phyloP scores from a whole-genome alignment of 225 moss, liverwort and hornwort genomes.

The Antitrichia curtipendula region DNA sequence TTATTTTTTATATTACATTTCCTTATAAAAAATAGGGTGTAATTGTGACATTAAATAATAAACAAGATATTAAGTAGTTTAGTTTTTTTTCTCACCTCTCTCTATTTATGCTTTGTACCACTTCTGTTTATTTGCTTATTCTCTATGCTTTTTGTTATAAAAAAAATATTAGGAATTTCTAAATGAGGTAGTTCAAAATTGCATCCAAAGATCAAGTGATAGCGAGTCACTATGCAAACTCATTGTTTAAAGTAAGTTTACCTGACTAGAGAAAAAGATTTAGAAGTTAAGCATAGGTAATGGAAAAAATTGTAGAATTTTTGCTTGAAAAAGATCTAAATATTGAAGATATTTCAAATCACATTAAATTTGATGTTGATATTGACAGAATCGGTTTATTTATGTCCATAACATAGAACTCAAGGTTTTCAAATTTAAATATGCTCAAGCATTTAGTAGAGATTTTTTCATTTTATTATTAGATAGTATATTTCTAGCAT shows the following conservation, averaged over 20 bases:
- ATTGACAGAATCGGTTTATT: background rate
- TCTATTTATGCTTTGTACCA: background rate
- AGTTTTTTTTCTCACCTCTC: background rate
- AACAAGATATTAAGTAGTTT: background rate
- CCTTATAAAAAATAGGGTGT: no score
- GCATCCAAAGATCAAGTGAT: background rate
- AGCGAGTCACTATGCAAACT: background rate
- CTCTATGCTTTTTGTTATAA: background rate
- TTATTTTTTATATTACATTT: no score
- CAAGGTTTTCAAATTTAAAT: background rate
- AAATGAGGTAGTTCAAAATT: background rate
- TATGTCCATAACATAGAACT: fast-evolving
- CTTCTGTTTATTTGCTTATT: fast-evolving
- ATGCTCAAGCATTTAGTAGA: background rate
- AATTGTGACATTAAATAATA: background rate
- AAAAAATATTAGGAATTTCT: fast-evolving
- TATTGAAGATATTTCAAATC: background rate
- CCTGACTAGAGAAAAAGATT: background rate
- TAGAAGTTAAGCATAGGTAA: background rate
- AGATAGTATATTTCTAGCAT: background rate
- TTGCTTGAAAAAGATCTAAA: background rate
- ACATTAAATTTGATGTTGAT: background rate
- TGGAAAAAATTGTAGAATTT: background rate
- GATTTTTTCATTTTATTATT: background rate
- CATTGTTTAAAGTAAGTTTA: background rate